phyloP scores from a whole-genome alignment of 2,329 filamentous ascomycete genomes.

The Lachnellula willkommii region DNA sequence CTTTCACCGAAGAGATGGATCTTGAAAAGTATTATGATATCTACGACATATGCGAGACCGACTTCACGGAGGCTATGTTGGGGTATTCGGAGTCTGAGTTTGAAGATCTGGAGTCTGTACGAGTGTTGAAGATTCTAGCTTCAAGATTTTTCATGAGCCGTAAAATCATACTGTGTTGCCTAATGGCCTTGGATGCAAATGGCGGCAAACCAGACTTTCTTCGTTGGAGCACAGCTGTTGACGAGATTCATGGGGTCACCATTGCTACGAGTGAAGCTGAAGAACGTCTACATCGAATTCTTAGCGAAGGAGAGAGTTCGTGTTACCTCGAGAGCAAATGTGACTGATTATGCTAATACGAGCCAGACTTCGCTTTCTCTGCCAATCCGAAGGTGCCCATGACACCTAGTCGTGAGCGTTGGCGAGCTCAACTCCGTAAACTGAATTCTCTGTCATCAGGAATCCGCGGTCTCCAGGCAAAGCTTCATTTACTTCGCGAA shows the following conservation, averaged over 20 bases:
- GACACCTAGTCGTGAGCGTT: constrained; percentile 73
- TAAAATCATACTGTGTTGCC: constrained; percentile 81
- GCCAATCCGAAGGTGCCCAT: constrained; percentile 54
- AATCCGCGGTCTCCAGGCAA: constrained; percentile 87
- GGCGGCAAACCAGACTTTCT: constrained; percentile 71
- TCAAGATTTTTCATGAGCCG: constrained; percentile 75
- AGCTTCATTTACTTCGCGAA: constrained; percentile 85
- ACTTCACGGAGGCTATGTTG: constrained; percentile 64
- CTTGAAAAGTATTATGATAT: constrained; percentile 91
- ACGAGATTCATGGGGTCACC: constrained; percentile 65
- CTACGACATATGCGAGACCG: constrained; percentile 70
- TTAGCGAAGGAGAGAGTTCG: constrained; percentile 76
- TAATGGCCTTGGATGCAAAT: constrained; percentile 79
- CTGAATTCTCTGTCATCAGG: constrained; percentile 84
- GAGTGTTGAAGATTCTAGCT: constrained; percentile 74
- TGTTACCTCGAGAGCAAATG: constrained; percentile 15
- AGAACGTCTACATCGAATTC: constrained; percentile 59
- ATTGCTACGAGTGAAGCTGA: constrained; percentile 56
- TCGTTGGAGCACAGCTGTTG: constrained; percentile 72
- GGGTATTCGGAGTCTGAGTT: constrained; percentile 61
- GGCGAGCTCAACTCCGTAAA: constrained; percentile 82
- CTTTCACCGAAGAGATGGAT: constrained; percentile 72
- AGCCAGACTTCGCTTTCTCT: constrained; percentile 47
- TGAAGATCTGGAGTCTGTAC: constrained; percentile 72
- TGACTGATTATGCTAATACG: constrained; percentile 20